Evolutionary conservation across 2,329 filamentous ascomycete species (phyloP).

Genomic region (Fusarium sororula): DNA sequence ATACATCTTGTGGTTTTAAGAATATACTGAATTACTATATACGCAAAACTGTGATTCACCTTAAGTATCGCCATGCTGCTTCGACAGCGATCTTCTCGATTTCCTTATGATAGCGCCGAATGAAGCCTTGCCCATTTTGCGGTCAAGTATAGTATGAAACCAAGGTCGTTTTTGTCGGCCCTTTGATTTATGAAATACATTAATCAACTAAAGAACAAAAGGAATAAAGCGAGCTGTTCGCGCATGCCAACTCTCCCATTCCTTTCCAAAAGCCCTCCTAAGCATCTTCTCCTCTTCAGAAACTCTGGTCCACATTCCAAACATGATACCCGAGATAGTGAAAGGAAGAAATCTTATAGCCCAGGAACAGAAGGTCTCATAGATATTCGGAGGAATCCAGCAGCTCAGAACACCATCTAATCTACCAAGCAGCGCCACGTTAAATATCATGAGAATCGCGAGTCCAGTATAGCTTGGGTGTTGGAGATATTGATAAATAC

Average conservation of each 20-base stretch:
- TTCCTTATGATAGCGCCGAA: background rate
- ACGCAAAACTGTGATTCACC: background rate
- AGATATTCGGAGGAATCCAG: slow-evolving; percentile 45
- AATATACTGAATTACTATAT: background rate
- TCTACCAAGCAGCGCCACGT: slow-evolving; percentile 47
- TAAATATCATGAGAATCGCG: slow-evolving; percentile 46
- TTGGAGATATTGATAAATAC: slow-evolving; percentile 60
- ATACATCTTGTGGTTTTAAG: background rate
- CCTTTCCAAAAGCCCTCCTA: slow-evolving; percentile 53
- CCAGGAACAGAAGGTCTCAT: background rate
- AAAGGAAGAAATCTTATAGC: slow-evolving; percentile 1
- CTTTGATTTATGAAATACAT: no score
- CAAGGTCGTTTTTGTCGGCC: no score
- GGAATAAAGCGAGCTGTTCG: slow-evolving; percentile 61
- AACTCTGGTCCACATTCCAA: slow-evolving; percentile 49
- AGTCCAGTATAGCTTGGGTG: slow-evolving; percentile 63
- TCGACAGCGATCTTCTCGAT: background rate
- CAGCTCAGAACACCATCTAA: slow-evolving; percentile 53
- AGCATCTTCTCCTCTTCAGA: slow-evolving; percentile 62
- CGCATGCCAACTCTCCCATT: slow-evolving; percentile 60
- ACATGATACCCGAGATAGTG: slow-evolving; percentile 26
- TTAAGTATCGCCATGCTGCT: background rate
- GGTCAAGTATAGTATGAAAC: background rate
- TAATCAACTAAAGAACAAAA: background rate
- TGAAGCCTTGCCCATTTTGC: background rate